These are phyloP conservation scores for Maudiozyma humilis DNA, from an alignment of 1,139 yeast species.

Conservation along the genomic window DNA sequence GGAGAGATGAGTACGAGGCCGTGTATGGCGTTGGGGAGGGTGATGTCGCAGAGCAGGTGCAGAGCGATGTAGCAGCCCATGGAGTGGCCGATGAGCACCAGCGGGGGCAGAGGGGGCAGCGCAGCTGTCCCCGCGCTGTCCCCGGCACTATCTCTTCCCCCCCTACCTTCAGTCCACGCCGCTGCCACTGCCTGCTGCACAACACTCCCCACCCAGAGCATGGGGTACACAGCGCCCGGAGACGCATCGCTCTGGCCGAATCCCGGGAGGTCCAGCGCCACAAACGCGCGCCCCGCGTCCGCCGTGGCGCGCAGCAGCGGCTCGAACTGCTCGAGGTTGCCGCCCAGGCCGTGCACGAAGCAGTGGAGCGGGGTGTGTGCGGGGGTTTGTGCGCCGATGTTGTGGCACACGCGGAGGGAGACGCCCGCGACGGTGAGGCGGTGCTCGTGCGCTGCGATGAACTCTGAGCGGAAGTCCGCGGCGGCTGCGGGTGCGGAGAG, in stretches of 20 bases:
- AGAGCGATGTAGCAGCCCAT: constrained; percentile 27
- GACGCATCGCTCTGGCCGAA: constrained; percentile 42
- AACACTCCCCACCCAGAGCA: constrained; percentile 16
- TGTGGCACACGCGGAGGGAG: constrained; percentile 20
- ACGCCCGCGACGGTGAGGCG: constrained; percentile 6
- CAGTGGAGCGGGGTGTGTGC: constrained; percentile 34
- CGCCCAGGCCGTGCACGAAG: constrained; percentile 65
- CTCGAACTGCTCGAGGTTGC: constrained; percentile 65
- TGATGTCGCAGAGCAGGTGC: constrained; percentile 17
- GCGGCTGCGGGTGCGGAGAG: neutral
- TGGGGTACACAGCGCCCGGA: constrained; percentile 13
- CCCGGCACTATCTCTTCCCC: neutral
- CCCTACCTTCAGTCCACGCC: no score
- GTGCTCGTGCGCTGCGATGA: constrained; percentile 15
- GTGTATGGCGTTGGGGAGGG: no score
- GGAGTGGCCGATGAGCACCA: constrained; percentile 23
- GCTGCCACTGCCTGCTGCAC: constrained; percentile 10
- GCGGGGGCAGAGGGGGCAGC: neutral
- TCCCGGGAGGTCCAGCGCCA: constrained; percentile 61
- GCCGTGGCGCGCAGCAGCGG: constrained; percentile 52
- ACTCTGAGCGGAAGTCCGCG: constrained; percentile 16
- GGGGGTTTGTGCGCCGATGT: no score
- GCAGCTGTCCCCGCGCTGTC: neutral
- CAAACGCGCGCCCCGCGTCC: constrained; percentile 39
- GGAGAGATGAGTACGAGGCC: constrained; percentile 23